Percentiles rank a stretch among this genome's conserved stretches.
These are phyloP conservation scores for Dichotomocladium elegans DNA, from an alignment of 371 early-diverging fungal genomes.

Conservation along the genomic window DNA sequence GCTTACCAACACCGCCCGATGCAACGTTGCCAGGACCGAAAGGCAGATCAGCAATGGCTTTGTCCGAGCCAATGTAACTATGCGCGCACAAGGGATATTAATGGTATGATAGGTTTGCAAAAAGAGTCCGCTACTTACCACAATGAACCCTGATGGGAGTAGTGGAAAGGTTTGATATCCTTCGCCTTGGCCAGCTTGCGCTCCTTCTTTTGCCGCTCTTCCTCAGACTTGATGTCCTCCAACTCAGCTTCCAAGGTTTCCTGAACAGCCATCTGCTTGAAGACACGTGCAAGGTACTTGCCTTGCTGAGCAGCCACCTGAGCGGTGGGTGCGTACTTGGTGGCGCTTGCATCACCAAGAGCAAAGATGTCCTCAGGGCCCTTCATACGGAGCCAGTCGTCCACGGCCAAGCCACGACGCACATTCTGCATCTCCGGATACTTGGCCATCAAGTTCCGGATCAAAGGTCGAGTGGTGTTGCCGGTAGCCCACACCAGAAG, in stretches of 20 bases:
- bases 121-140: slow-evolving; percentile 47
- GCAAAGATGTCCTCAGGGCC: slow-evolving; percentile 78
- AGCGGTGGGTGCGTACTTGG: slow-evolving; percentile 86
- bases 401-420: slow-evolving; percentile 80
- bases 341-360: slow-evolving; percentile 86
- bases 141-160: slow-evolving; percentile 79
- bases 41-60: slow-evolving; percentile 88
- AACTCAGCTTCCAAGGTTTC: slow-evolving; percentile 38
- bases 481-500: slow-evolving; percentile 94
- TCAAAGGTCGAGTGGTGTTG: slow-evolving; percentile 82
- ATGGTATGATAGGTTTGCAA: not conserved
- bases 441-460: slow-evolving; percentile 69
- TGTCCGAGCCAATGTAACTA: slow-evolving; percentile 84
- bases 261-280: slow-evolving; percentile 53
- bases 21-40: slow-evolving; percentile 68
- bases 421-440: slow-evolving; percentile 69
- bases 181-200: slow-evolving; percentile 35
- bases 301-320: slow-evolving; percentile 94
- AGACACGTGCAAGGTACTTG: slow-evolving; percentile 72
- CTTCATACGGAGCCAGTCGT: slow-evolving; percentile 77
- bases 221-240: slow-evolving; percentile 17
- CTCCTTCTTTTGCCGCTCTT: slow-evolving; percentile 34
- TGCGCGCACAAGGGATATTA: not conserved
- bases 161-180: slow-evolving; percentile 71
- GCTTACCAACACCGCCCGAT: slow-evolving; percentile 60